Evolutionary conservation across 176 grass and related monocot species (phyloP).

Genomic region (Aegilops bicornis): DNA sequence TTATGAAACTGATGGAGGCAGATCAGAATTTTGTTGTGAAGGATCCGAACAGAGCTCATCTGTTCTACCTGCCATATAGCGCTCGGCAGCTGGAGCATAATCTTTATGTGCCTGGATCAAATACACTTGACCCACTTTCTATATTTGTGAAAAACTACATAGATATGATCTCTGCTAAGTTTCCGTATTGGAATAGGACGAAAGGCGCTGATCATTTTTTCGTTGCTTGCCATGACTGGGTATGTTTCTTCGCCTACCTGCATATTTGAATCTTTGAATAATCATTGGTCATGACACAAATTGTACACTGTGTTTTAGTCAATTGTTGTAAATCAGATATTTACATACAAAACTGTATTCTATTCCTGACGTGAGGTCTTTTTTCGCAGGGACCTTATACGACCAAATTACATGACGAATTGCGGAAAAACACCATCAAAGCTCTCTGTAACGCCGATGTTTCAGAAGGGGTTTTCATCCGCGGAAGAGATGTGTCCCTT

Average conservation of each 20-base stretch:
- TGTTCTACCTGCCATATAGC: slow-evolving; percentile 86
- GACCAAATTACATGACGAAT: slow-evolving; percentile 69
- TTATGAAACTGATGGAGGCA: slow-evolving; percentile 88
- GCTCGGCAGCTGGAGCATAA: slow-evolving; percentile 61
- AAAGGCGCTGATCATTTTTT: slow-evolving; percentile 92
- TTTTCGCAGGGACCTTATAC: slow-evolving; percentile 42
- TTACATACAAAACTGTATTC: no score
- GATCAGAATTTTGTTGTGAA: slow-evolving; percentile 65
- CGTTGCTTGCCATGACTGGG: slow-evolving; percentile 97
- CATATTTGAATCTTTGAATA: no score
- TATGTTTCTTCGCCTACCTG: slow-evolving; percentile 27
- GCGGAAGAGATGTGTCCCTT: slow-evolving; percentile 69
- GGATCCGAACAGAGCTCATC: slow-evolving; percentile 65
- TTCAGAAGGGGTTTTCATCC: slow-evolving; percentile 75
- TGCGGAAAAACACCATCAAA: slow-evolving; percentile 82
- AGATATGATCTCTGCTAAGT: slow-evolving; percentile 74
- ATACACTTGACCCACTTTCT: slow-evolving; percentile 59
- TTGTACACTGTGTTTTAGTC: no score
- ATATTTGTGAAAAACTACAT: slow-evolving; percentile 80
- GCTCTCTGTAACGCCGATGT: slow-evolving; percentile 80
- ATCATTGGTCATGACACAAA: no score
- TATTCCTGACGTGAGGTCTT: neutral
- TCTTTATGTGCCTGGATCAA: slow-evolving; percentile 83
- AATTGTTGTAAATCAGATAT: no score
- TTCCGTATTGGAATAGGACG: slow-evolving; percentile 80